Conservation (phyloP, 2,329 filamentous ascomycete genomes). For the Hypoxylon sp. region DNA sequence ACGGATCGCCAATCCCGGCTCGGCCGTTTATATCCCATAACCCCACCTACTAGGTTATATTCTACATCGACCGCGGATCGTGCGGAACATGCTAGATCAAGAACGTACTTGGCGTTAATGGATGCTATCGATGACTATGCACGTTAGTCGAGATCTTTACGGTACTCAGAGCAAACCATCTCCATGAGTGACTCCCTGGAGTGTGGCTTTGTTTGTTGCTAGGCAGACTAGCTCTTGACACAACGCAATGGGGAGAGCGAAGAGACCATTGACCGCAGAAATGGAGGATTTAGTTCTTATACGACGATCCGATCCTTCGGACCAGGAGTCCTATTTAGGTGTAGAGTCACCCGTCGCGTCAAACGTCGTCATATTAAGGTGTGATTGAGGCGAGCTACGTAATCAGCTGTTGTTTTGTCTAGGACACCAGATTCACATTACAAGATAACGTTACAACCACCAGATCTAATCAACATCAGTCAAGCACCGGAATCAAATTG, state of each 20-base stretch:
- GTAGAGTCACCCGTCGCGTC: slow-evolving; percentile 11
- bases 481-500: neutral
- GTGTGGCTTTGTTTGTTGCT: slow-evolving; percentile 1
- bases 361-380: slow-evolving; percentile 17
- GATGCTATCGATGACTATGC: too few species aligned
- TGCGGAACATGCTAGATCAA: slow-evolving; percentile 11
- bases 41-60: neutral
- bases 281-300: slow-evolving; percentile 12
- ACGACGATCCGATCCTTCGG: slow-evolving; percentile 26
- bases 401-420: neutral
- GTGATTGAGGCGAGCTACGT: slow-evolving; percentile 2
- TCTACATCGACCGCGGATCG: slow-evolving; percentile 10
- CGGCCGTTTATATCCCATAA: slow-evolving; percentile 1
- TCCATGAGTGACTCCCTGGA: slow-evolving; percentile 2
- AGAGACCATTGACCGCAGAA: neutral
- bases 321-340: slow-evolving; percentile 25
- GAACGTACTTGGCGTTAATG: slow-evolving; percentile 3
- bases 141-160: too few species aligned
- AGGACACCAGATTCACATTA: neutral
- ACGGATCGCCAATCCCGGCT: slow-evolving; percentile 19
- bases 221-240: neutral
- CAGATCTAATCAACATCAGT: neutral
- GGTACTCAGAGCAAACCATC: neutral
- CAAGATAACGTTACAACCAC: neutral
- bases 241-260: neutral